A percentile compares a stretch with the other conserved stretches of the same genome.
Conservation (phyloP, 1,284 basidiomycete species). For the Ustilago trichophora region DNA sequence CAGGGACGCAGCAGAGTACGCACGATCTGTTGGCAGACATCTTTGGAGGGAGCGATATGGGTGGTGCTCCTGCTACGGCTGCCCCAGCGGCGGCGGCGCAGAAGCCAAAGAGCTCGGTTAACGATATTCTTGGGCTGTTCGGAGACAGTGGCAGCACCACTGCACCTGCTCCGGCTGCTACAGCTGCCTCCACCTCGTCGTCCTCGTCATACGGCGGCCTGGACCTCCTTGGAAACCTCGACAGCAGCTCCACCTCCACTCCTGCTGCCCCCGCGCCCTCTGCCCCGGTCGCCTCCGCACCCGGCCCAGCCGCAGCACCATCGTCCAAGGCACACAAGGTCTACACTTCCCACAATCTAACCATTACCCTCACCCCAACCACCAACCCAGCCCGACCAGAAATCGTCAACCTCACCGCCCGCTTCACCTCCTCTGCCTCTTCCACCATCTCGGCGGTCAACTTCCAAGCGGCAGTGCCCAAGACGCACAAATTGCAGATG, state of each 20-base stretch:
- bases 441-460: slow-evolving; percentile 72
- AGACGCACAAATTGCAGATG: slow-evolving; percentile 98
- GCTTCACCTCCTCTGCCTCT: slow-evolving; percentile 78
- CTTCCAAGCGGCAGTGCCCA: slow-evolving; percentile 98
- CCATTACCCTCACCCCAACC: slow-evolving; percentile 87
- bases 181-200: slow-evolving; percentile 10
- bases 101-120: slow-evolving; percentile 73
- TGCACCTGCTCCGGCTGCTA: slow-evolving; percentile 56
- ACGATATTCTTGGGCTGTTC: slow-evolving; percentile 92
- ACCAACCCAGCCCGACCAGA: slow-evolving; percentile 81
- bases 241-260: slow-evolving; percentile 11
- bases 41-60: slow-evolving; percentile 74
- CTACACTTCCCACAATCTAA: slow-evolving; percentile 89
- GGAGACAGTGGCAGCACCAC: slow-evolving; percentile 69
- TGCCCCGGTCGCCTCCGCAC: slow-evolving; percentile 72
- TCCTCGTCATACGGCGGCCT: slow-evolving; percentile 38
- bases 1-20: slow-evolving; percentile 72
- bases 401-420: slow-evolving; percentile 86
- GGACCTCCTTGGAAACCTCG: slow-evolving; percentile 62
- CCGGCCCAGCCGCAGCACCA: slow-evolving; percentile 54
- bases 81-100: slow-evolving; percentile 27
- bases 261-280: slow-evolving; percentile 71
- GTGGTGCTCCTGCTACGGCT: slow-evolving; percentile 67
- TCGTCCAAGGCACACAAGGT: slow-evolving; percentile 76
- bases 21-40: slow-evolving; percentile 93